phyloP scores from a whole-genome alignment of 2,329 filamentous ascomycete species.

The Phyllosticta capitalensis region DNA sequence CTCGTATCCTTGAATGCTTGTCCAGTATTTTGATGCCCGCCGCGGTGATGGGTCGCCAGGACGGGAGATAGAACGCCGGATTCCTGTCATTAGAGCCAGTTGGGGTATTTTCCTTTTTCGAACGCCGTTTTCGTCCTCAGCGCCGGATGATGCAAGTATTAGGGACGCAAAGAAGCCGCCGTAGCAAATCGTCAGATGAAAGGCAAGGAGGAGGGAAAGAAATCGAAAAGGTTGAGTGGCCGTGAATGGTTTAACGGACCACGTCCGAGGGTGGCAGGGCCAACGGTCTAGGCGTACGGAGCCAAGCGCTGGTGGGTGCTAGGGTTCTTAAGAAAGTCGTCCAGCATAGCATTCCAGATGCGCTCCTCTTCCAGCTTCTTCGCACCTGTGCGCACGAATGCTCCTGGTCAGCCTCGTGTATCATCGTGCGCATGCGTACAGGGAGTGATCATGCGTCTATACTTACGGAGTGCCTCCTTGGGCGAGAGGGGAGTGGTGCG shows the following conservation, averaged over 20 bases:
- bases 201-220: background rate
- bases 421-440: background rate
- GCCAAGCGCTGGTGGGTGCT: conserved; percentile 8
- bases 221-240: background rate
- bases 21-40: background rate
- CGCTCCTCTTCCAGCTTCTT: background rate
- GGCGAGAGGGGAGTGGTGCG: background rate
- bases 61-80: background rate
- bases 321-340: conserved; percentile 3
- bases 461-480: background rate
- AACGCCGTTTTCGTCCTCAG: background rate
- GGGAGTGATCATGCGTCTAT: background rate
- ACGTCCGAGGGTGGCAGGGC: background rate
- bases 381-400: background rate
- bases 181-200: too few relatives aligned
- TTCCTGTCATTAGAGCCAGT: background rate
- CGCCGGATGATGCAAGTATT: background rate
- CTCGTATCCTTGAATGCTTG: background rate
- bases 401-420: background rate
- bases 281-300: conserved; percentile 2
- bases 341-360: background rate
- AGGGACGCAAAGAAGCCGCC: background rate
- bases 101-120: background rate
- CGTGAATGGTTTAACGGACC: background rate
- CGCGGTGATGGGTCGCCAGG: background rate